These are phyloP conservation scores for Phylloboletellus chloephorus DNA, from an alignment of 1,284 basidiomycete genomes.

Conservation along the genomic window DNA sequence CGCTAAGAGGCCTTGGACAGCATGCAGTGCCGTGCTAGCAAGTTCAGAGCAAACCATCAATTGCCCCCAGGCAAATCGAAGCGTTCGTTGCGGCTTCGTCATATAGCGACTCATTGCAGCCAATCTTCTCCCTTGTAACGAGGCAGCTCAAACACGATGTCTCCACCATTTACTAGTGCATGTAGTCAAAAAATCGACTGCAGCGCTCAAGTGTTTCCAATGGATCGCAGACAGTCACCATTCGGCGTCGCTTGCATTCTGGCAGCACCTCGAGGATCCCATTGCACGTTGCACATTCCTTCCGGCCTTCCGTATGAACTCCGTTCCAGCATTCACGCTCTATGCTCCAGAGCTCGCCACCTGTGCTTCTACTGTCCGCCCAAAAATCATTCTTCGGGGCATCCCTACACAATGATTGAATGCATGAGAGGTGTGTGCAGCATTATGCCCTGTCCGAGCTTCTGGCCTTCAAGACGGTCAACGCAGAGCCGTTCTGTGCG, in stretches of 20 bases:
- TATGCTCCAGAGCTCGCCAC: background rate
- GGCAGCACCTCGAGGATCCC: background rate
- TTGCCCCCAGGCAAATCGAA: background rate
- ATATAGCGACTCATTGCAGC: too few species aligned
- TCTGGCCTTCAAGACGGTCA: background rate
- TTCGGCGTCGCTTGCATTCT: too few species aligned
- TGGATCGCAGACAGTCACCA: too few species aligned
- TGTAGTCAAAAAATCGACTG: too few species aligned
- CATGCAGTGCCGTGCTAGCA: constrained; percentile 49
- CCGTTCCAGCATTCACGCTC: background rate
- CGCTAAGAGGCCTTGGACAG: constrained; percentile 51
- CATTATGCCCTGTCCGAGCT: background rate
- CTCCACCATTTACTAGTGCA: too few species aligned
- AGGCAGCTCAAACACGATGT: too few species aligned
- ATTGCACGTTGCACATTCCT: background rate
- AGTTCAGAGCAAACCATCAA: too few species aligned
- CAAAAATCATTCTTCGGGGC: background rate
- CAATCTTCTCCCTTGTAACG: too few species aligned
- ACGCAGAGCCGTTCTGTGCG: background rate
- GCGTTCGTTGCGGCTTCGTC: too few species aligned
- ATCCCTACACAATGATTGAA: background rate
- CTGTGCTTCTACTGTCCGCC: too few species aligned
- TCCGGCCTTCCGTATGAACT: background rate
- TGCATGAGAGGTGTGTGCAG: background rate
- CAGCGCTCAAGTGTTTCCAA: too few species aligned